Percentiles rank a stretch among this genome's conserved stretches.
Conservation (phyloP, 495 filamentous ascomycete genomes). For the Clavariopsis aquatica region DNA sequence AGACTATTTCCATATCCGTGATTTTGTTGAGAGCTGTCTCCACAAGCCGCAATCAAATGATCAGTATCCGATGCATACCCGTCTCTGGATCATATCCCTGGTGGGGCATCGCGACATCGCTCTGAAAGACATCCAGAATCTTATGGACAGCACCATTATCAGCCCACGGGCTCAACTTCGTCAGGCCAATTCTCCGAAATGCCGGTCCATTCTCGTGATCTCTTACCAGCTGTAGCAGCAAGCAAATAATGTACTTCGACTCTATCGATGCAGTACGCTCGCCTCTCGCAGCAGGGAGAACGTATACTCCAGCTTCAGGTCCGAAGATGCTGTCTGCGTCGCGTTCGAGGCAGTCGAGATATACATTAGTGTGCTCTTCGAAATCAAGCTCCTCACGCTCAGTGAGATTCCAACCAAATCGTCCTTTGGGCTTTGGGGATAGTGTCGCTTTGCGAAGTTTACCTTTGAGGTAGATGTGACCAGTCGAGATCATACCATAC, state of each 20-base stretch:
- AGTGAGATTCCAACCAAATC: not conserved
- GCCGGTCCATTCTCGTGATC: not conserved
- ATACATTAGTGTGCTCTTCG: slow-evolving; percentile 8
- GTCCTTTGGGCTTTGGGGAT: not conserved
- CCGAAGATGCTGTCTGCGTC: not conserved
- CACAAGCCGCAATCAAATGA: not conserved
- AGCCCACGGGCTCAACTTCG: slow-evolving; percentile 10
- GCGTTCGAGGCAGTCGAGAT: slow-evolving; percentile 1
- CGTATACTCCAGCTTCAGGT: not conserved
- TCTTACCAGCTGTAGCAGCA: not conserved
- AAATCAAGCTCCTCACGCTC: not conserved
- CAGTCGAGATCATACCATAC: slow-evolving; percentile 4
- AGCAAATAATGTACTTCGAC: slow-evolving; percentile 2
- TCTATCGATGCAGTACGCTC: not conserved
- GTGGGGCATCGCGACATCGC: slow-evolving; percentile 7
- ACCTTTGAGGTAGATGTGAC: not conserved
- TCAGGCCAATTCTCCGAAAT: not conserved
- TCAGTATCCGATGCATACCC: not conserved
- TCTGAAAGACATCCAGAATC: slow-evolving; percentile 6
- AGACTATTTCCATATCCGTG: not conserved
- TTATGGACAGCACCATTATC: not conserved
- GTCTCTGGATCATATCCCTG: slow-evolving; percentile 1
- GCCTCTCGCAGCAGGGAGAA: not conserved
- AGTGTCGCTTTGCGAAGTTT: not conserved
- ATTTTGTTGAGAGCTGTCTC: not conserved